Base-by-base conservation (phyloP, 2,329 filamentous ascomycete genomes). In the Coleophoma eucalyptorum region DNA sequence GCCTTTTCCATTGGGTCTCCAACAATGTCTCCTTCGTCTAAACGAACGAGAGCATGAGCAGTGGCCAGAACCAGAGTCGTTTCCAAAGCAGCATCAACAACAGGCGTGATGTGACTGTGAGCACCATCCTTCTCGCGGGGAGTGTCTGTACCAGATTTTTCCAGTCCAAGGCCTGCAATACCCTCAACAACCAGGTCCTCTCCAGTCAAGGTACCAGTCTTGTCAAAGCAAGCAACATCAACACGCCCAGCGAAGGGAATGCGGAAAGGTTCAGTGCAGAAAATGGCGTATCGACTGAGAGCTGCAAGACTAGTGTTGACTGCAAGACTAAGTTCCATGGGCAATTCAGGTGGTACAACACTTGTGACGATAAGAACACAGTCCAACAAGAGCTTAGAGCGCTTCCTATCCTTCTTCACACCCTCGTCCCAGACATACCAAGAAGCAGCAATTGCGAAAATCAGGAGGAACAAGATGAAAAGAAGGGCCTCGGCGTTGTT, bases 341-440 rank as follows among this genome's bases (percentile, higher is more conserved):
- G 94, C 55, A 99, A 77, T 72, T 99, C 94, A 2, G 94, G 94
- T n/a, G 94, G 94, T 1, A 99, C 94, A 52, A 99, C 94, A 66
- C 91, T 97, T 38, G 94, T 99, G 62, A 99, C 84, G 63, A 99
- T 99, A 69, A 99, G 86, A 70, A 99, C 83, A 67, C 95, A 99
- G 73, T 99, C 95, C 49, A 99, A 83, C 52, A 99, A 81, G 37
- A 99, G 83, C 81, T 99, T 99, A 43, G 93, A 97, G 58, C 94
- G 87, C 77, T 99, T 97, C 67, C 94, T 87, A 65, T 97, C 93
- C 73, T 89, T 91, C 67, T 82, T 81, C 49, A 99, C 93, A 74
- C 94, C 95, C 71, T 99, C 93, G 55, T 92, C 84, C 94, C 94
- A 99, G 53, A 99, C 94, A 69, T 99, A 99, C 92, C 94, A 97